phyloP scores from a whole-genome alignment of 2,329 filamentous ascomycete genomes.

The Zymoseptoria brevis region DNA sequence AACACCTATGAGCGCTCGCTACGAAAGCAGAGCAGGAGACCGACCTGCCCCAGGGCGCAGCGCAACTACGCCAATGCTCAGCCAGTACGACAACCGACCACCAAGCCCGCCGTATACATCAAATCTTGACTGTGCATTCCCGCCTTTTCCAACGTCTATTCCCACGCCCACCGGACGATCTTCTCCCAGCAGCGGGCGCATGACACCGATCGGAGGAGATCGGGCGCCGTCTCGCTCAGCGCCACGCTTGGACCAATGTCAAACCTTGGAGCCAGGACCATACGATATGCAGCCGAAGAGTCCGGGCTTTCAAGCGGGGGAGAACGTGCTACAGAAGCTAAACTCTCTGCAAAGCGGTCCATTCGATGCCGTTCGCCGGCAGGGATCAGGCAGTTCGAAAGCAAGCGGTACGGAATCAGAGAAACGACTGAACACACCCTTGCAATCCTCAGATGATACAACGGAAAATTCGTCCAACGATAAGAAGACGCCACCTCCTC shows the following conservation, averaged over 20 bases:
- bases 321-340: constrained; percentile 48
- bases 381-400: constrained; percentile 12
- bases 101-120: constrained; percentile 36
- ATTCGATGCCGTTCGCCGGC: constrained; percentile 41
- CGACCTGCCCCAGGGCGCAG: constrained; percentile 22
- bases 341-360: constrained; percentile 56
- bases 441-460: not conserved
- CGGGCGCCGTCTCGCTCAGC: constrained; percentile 20
- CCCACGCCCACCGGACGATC: constrained; percentile 15
- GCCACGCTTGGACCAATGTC: constrained; percentile 15
- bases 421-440: not conserved
- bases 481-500: constrained; percentile 20
- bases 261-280: constrained; percentile 10
- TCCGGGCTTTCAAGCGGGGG: constrained; percentile 32
- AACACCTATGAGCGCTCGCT: constrained; percentile 26
- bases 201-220: constrained; percentile 20
- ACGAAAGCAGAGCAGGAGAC: constrained; percentile 16
- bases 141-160: constrained; percentile 40
- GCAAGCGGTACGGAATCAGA: not conserved
- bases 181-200: constrained; percentile 19
- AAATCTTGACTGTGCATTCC: constrained; percentile 46
- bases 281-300: constrained; percentile 34
- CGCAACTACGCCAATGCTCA: constrained; percentile 25
- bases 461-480: constrained; percentile 3
- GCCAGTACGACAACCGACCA: constrained; percentile 25